Conservation (phyloP, 78 protist species). For the Dictyostelium citrinum region DNA sequence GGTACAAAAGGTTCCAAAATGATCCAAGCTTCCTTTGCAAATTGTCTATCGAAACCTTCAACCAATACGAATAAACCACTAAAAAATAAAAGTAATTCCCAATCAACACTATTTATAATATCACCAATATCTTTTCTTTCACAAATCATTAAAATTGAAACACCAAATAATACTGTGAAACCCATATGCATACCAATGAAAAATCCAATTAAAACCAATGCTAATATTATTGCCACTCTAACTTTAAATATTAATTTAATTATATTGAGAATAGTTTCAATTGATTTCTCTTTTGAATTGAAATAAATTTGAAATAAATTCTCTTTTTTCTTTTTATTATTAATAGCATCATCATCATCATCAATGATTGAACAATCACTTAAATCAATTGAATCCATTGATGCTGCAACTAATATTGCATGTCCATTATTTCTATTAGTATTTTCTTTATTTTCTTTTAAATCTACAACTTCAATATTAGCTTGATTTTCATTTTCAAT, state of each 20-base stretch:
- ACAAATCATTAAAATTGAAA: constrained; percentile 2
- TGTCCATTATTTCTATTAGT: not conserved
- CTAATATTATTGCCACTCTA: not conserved
- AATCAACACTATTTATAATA: constrained; percentile 3
- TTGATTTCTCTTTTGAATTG: not conserved
- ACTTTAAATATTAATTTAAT: not conserved
- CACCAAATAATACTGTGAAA: constrained; percentile 39
- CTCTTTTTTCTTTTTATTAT: not conserved
- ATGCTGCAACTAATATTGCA: not conserved
- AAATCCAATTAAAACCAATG: constrained; percentile 38
- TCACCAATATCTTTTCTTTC: constrained; percentile 24
- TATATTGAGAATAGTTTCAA: not conserved
- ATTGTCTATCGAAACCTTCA: constrained; percentile 58
- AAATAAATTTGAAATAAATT: not conserved
- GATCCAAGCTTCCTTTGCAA: constrained; percentile 23
- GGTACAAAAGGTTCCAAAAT: constrained; percentile 17
- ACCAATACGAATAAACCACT: constrained; percentile 41
- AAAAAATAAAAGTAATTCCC: constrained; percentile 41
- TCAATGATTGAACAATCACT: not conserved
- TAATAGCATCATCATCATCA: too few species aligned
- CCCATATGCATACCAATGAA: constrained; percentile 53
- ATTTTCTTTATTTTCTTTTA: not conserved
- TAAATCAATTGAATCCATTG: not conserved
- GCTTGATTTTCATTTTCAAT: not conserved
- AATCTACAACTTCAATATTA: not conserved